Evolutionary conservation across 768 basidiomycete species (phyloP), one percentile per base, ranked within the genome.

Genomic region (Hygrophorus pudorinus): DNA sequence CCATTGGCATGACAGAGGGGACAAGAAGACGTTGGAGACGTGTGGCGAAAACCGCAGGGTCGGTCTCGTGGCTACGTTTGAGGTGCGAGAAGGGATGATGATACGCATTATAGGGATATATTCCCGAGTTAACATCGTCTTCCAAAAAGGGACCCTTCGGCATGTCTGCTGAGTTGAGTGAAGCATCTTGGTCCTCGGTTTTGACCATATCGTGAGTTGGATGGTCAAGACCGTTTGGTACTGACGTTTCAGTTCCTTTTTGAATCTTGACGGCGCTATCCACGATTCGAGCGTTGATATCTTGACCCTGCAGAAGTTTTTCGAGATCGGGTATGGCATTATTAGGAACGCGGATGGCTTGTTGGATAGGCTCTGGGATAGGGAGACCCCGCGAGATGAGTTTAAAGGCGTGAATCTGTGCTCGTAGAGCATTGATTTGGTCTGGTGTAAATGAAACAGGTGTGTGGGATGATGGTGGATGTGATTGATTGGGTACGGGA

Each of bases 31-130:
- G 75, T 56, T 89, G 86, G 21, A 88, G 69, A 28, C 82, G 80
- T 21, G 82, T 83, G 1, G 80, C 77, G 52, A 78, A 81, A 45
- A 79, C 64, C 34, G 70, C 62, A 11, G 80, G 79, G 56, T 79
- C 78, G 40, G 66, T 70, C 41, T 78, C 76, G 24, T 75, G 51
- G 18, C 73, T 67, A 31, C 85, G 79, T 48, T 82, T 80, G 51
- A 87, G 76, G 50, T 88, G 82, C 2, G 80, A 70, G 59, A 93
- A 84, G 10, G 92, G 92, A 54, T 91, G 78, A 21, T 76, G 72
- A 58, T 79, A 93, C 14, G 92, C 82, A 59, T 94, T 94, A 68
- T 92, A 93, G 2, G 92, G 92, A 55, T 93, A 91, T 47, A 93
- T 81, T 32, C 78, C 76, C 0, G 89, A 91, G 46, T 76, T 70